Base-by-base conservation (phyloP, 345 rosid genomes). In the Pugionium dolabratum region DNA sequence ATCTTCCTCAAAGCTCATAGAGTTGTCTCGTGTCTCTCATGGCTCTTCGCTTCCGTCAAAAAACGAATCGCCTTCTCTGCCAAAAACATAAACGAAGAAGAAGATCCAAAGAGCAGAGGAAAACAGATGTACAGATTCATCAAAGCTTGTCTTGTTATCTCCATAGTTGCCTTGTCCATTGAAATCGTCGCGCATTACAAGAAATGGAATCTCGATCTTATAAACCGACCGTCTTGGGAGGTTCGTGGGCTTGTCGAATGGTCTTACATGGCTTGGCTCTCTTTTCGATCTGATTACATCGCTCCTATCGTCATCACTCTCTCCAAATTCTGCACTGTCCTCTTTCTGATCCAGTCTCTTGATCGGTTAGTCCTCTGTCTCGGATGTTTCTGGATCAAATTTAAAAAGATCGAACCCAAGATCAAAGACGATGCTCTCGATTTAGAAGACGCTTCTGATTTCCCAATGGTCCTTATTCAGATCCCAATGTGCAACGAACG, bases 401-500 rank as follows among this genome's bases (percentile, higher is more conserved):
- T 36, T 54, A 91, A 82, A 77, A 84, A 81, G 34, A 57, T 83
- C 66, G 86, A 86, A 70, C 96, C 98, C 0, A 65, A 46, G 72
- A 70, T 86, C 10, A 76, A 75, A 11, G 89, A 47, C 0, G 88
- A 77, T 2, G 79, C 65, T 45, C 66, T 56, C 63, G 94, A 88
- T 59, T 35, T 81, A 3, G 96, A 91, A 70, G 88, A 91, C 45
- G 64, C 79, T 8, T 75, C 81, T 4, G 75, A 59, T 60, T 85
- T 83, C 66, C 98, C 98, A 2, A 91, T 81, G 96, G 96, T 91
- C 59, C 90, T 91, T 66, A 83, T 91, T 74, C 98, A 91, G 85
- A 91, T 91, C 76, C 98, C 98, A 7, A 91, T 91, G 98, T 88
- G 96, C 84, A 91, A 91, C 59, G 98, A 91, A 54, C 74, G 86